Evolutionary conservation across 148 eudicot species (phyloP).

Genomic region (Persicaria tinctoria): DNA sequence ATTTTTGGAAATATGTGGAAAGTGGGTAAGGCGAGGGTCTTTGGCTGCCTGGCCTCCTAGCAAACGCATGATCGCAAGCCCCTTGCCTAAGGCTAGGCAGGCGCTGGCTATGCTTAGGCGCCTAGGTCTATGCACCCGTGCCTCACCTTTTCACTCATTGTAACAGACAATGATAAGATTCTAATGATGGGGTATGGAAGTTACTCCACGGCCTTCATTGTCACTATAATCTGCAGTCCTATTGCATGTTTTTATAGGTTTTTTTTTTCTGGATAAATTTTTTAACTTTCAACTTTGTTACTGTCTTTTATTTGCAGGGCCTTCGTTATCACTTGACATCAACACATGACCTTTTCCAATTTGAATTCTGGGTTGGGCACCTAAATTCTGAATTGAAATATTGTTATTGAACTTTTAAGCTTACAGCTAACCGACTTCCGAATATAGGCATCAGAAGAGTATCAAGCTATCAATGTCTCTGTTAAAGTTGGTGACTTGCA

Average conservation of each 20-base stretch:
- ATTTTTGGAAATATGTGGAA: too few relatives aligned
- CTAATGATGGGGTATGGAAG: too few relatives aligned
- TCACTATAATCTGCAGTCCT: slow-evolving; percentile 5
- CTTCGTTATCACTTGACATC: slow-evolving; percentile 60
- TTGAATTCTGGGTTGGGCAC: slow-evolving; percentile 82
- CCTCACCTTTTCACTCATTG: too few relatives aligned
- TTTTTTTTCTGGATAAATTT: not conserved
- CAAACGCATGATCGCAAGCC: too few relatives aligned
- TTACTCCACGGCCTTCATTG: not conserved
- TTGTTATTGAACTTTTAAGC: not conserved
- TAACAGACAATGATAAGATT: too few relatives aligned
- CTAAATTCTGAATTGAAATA: slow-evolving; percentile 13
- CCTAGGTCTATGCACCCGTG: too few relatives aligned
- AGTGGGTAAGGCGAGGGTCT: too few relatives aligned
- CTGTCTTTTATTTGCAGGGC: slow-evolving; percentile 46
- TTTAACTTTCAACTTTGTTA: not conserved
- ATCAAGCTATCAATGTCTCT: slow-evolving; percentile 71
- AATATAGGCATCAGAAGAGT: slow-evolving; percentile 61
- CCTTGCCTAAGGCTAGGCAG: too few relatives aligned
- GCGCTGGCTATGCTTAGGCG: too few relatives aligned
- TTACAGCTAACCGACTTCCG: slow-evolving; percentile 13
- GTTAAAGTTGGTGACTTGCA: slow-evolving; percentile 53
- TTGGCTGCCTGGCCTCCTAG: too few relatives aligned
- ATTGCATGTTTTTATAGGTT: not conserved
- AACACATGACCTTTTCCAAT: slow-evolving; percentile 86